Base-by-base conservation (phyloP, 192 early-diverging fungal genomes). In the Umbelopsis ramanniana region DNA sequence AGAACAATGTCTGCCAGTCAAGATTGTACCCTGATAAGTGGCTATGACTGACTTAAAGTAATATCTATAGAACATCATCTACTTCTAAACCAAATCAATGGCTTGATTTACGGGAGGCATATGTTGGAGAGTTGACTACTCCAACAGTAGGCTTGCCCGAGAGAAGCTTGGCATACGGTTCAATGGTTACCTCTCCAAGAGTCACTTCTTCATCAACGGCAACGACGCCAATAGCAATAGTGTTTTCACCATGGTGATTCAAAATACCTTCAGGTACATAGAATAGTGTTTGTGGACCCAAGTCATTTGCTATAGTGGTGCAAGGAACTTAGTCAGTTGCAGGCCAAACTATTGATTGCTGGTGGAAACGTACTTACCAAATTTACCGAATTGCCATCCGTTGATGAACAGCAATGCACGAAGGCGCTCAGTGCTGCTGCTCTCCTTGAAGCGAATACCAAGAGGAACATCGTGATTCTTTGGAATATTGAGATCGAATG, bases 361-460 rank as follows among this genome's bases (percentile, higher is more conserved):
- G 6, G 11, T 11, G 40, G 12, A 1, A 68, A 6, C 2, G 1
- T 35, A 68, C 24, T 3, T 50, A 50, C 48, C 48, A 50, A n/a
- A 50, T 50, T 50, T 47, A 7, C 69, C 69, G 14, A 71, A 71
- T 52, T 71, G 69, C 69, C 69, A 71, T 14, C 69, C 69, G 37
- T 71, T 71, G 22, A 71, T 55, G 38, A 54, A 71, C 6, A 71
- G 53, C 24, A 71, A 26, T 3, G 69, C 48, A 4, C 69, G 5
- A 33, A 53, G 52, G 21, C 38, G 23, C 10, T 47, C 50, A 14
- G 47, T 26, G 23, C n/a, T 21, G 10, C 45, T 26, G 33, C 54
- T 37, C 1, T 46, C 17, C 29, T 29, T 29, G 52, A 71, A 47
- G 6, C 37, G 52, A 43, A 71, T 45, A 53, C 52, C 69, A 29